Evolutionary conservation across 2,329 filamentous ascomycete genomes (phyloP).

Genomic region (Periconia digitata): DNA sequence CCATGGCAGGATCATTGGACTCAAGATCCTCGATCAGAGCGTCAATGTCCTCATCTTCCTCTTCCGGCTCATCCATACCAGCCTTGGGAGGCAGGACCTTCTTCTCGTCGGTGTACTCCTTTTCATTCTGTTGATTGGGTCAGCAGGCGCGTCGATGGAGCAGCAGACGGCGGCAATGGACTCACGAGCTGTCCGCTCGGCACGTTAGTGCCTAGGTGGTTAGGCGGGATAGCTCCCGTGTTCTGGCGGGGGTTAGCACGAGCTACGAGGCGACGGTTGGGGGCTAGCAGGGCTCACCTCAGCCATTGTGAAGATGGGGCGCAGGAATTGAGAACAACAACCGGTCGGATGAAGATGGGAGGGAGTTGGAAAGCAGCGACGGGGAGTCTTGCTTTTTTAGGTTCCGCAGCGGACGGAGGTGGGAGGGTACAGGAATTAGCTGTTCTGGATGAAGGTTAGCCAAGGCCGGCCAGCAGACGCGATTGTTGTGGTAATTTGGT

Average conservation of each 20-base stretch:
- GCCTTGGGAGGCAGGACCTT: constrained; percentile 19
- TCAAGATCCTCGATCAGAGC: constrained; percentile 85
- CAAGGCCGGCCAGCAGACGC: not conserved
- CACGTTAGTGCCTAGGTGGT: constrained; percentile 27
- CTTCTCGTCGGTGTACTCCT: constrained; percentile 22
- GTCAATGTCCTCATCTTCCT: constrained; percentile 83
- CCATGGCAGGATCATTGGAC: constrained; percentile 72
- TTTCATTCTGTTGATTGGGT: constrained; percentile 26
- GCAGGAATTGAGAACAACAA: constrained; percentile 4
- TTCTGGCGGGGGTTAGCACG: constrained; percentile 14
- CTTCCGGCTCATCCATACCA: constrained; percentile 59
- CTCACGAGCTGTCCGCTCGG: constrained; percentile 26
- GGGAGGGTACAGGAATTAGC: constrained; percentile 5
- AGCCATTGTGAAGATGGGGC: constrained; percentile 14
- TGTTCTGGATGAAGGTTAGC: constrained; percentile 3
- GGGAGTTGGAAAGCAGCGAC: not conserved
- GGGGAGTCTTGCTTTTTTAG: not conserved
- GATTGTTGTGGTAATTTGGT: constrained; percentile 16
- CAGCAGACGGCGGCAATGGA: not conserved
- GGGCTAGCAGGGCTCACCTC: constrained; percentile 17
- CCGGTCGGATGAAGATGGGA: constrained; percentile 5
- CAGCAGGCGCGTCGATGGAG: not conserved
- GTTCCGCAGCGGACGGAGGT: not conserved
- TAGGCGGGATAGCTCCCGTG: constrained; percentile 19
- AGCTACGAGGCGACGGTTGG: not conserved